A percentile compares a stretch with the other conserved stretches of the same genome.
Conservation (phyloP, 805 yeast genomes). For the Hanseniaspora guilliermondii region DNA sequence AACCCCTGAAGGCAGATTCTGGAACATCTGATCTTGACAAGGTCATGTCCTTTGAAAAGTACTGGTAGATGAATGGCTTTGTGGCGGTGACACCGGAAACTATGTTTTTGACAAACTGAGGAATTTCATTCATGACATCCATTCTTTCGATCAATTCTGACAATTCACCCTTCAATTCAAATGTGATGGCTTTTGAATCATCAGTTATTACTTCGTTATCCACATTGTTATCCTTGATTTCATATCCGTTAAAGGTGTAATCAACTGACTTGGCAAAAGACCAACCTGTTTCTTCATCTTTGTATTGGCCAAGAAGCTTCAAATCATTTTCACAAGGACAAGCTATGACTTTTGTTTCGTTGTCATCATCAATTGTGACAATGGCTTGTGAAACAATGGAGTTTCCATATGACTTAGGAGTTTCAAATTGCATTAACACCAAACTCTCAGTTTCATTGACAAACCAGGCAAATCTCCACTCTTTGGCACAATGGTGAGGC, state of each 20-base stretch:
- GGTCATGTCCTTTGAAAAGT: slow-evolving; percentile 39
- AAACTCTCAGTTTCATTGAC: slow-evolving; percentile 65
- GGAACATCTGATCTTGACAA: slow-evolving; percentile 21
- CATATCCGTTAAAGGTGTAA: slow-evolving; percentile 38
- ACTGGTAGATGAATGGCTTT: slow-evolving; percentile 93
- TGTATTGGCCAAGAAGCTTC: slow-evolving; percentile 41
- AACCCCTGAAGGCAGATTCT: slow-evolving; percentile 1
- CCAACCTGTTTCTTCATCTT: slow-evolving; percentile 82
- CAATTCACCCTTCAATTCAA: slow-evolving; percentile 49
- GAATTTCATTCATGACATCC: slow-evolving; percentile 95
- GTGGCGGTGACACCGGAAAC: slow-evolving; percentile 93
- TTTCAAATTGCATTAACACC: slow-evolving; percentile 86
- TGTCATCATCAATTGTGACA: slow-evolving; percentile 41
- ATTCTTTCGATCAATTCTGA: slow-evolving; percentile 66
- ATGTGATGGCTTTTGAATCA: slow-evolving; percentile 30
- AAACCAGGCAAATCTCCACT: slow-evolving; percentile 89
- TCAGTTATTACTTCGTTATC: slow-evolving; percentile 20
- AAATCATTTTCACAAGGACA: slow-evolving; percentile 57
- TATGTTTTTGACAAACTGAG: slow-evolving; percentile 81
- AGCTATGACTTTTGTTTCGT: slow-evolving; percentile 37
- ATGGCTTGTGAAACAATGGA: slow-evolving; percentile 74
- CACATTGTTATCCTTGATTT: slow-evolving; percentile 34
- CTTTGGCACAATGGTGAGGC: slow-evolving; percentile 96
- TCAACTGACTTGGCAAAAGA: slow-evolving; percentile 60
- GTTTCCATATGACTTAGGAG: slow-evolving; percentile 79